Evolutionary conservation across 1,284 basidiomycete species (phyloP).

Genomic region (Sphagnurus paluster): DNA sequence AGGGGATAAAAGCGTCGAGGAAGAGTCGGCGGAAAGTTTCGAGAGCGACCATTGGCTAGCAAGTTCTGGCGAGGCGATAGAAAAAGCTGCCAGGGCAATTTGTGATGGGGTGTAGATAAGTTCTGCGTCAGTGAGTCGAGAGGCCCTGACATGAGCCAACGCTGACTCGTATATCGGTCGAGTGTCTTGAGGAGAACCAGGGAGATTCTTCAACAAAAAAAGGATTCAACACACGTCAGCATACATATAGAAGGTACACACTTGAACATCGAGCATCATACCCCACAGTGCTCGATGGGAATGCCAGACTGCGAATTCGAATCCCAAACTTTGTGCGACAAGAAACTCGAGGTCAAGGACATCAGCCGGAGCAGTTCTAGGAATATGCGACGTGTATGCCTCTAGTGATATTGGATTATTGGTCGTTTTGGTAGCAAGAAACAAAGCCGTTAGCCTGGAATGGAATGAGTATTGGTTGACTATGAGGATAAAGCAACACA

Average conservation of each 20-base stretch:
- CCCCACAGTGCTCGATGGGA: slow-evolving; percentile 90
- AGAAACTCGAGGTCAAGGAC: slow-evolving; percentile 95
- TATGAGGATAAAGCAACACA: slow-evolving; percentile 28
- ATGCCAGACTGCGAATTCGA: slow-evolving; percentile 93
- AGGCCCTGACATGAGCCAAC: slow-evolving; percentile 61
- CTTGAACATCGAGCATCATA: slow-evolving; percentile 89
- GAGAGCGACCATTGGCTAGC: slow-evolving; percentile 63
- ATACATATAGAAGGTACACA: slow-evolving; percentile 33
- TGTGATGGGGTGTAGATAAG: slow-evolving; percentile 92
- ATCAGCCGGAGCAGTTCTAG: slow-evolving; percentile 76
- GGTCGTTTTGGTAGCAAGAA: slow-evolving; percentile 95
- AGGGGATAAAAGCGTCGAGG: slow-evolving; percentile 15
- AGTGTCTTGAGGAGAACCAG: slow-evolving; percentile 43
- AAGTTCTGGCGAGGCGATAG: slow-evolving; percentile 60
- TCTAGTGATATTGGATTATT: slow-evolving; percentile 91
- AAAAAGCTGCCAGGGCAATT: slow-evolving; percentile 87
- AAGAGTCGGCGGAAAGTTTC: slow-evolving; percentile 40
- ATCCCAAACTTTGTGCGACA: slow-evolving; percentile 89
- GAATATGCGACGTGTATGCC: slow-evolving; percentile 78
- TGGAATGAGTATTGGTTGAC: slow-evolving; percentile 3
- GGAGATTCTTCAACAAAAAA: slow-evolving; percentile 43
- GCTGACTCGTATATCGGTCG: slow-evolving; percentile 57
- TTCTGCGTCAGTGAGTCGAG: slow-evolving; percentile 89
- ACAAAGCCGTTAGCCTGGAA: slow-evolving; percentile 89
- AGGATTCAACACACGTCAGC: slow-evolving; percentile 9